Percentiles rank a stretch among this genome's conserved stretches.
These are phyloP conservation scores for Pythium myriotylum DNA, from an alignment of 352 stramenopile species.

Conservation along the genomic window DNA sequence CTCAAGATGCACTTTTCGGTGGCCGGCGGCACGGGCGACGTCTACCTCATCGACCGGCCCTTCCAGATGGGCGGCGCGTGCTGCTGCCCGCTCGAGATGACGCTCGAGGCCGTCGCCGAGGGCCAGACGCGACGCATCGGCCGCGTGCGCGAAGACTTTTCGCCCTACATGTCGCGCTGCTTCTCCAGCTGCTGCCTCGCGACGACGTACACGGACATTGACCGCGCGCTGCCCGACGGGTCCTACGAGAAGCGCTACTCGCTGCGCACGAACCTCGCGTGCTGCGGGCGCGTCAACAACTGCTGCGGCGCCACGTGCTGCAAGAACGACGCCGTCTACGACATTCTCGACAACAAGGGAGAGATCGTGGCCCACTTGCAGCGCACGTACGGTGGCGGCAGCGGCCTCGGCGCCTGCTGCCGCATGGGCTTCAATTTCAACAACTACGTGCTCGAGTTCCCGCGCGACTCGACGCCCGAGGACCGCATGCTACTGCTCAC, in stretches of 20 bases:
- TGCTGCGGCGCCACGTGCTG: conserved; percentile 67
- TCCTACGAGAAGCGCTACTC: conserved; percentile 57
- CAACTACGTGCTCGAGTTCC: conserved; percentile 69
- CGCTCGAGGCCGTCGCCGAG: too few species aligned
- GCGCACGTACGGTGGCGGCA: conserved; percentile 43
- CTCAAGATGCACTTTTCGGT: too few species aligned
- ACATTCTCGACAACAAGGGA: conserved; percentile 61
- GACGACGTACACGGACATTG: conserved; percentile 69
- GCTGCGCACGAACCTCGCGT: conserved; percentile 54
- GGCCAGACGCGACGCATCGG: too few species aligned
- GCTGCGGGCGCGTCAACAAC: conserved; percentile 68
- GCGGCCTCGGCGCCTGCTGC: conserved; percentile 35
- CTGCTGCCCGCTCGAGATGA: too few species aligned
- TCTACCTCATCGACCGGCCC: too few species aligned
- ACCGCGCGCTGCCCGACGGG: conserved; percentile 51
- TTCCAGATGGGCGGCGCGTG: too few species aligned
- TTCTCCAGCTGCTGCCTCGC: conserved; percentile 46
- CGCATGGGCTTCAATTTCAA: conserved; percentile 46
- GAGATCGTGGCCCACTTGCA: conserved; percentile 56
- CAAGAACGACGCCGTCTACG: conserved; percentile 67
- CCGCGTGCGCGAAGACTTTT: conserved; percentile 61
- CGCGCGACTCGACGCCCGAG: conserved; percentile 48
- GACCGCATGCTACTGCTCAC: conserved; percentile 62
- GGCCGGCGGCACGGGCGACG: too few species aligned
- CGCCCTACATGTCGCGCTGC: conserved; percentile 49